Evolutionary conservation across 1,284 basidiomycete species (phyloP).

Genomic region (Pisolithus thermaeus): DNA sequence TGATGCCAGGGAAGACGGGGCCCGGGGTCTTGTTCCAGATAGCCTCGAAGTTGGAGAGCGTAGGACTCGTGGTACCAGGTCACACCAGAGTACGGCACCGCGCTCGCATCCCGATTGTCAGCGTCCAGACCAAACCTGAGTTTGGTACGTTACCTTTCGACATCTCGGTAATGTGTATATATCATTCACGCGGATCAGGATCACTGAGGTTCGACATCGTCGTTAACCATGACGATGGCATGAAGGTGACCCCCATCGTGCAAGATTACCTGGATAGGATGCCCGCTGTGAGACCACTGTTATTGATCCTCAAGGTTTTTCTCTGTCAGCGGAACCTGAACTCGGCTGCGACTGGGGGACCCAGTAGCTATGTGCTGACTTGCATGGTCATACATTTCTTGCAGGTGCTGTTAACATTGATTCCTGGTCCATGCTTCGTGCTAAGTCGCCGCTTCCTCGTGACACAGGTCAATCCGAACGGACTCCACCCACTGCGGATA

Average conservation of each 20-base stretch:
- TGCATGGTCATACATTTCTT: background rate
- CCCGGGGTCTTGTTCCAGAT: background rate
- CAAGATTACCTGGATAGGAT: conserved; percentile 51
- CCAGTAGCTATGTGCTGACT: background rate
- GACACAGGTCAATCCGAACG: background rate
- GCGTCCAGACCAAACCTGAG: conserved; percentile 23
- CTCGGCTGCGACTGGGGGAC: conserved; percentile 30
- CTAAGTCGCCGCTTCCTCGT: background rate
- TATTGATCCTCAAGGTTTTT: conserved; percentile 69
- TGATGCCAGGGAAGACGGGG: background rate
- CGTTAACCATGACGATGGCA: conserved; percentile 61
- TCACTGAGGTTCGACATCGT: conserved; percentile 64
- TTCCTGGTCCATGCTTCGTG: background rate
- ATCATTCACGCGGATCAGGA: conserved; percentile 33
- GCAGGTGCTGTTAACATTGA: background rate
- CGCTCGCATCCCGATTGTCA: conserved; percentile 32
- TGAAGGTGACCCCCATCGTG: conserved; percentile 54
- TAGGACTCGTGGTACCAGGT: background rate
- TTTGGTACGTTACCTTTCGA: conserved; percentile 19
- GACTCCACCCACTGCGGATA: background rate
- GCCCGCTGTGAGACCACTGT: conserved; percentile 60
- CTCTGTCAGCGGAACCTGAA: conserved; percentile 62
- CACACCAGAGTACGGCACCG: conserved; percentile 10
- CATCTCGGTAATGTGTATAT: background rate
- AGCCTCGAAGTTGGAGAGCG: background rate